Evolutionary conservation across 1,284 basidiomycete genomes (phyloP).

Genomic region (Phlebopus sp.): DNA sequence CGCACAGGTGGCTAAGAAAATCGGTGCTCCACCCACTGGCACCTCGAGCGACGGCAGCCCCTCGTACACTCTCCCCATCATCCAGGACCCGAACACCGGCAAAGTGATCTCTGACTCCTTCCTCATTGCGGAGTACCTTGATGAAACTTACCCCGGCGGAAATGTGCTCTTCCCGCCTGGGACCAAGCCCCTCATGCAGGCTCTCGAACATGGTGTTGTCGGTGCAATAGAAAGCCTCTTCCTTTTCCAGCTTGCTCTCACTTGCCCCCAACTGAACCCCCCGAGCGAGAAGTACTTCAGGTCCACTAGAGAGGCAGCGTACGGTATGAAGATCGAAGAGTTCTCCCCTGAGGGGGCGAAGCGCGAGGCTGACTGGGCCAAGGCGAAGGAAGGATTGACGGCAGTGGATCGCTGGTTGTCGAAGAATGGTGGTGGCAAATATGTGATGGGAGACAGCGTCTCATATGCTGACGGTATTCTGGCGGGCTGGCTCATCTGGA

Average conservation of each 20-base stretch:
- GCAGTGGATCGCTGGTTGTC: conserved; percentile 27
- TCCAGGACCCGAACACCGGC: conserved; percentile 32
- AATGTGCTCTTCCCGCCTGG: conserved; percentile 28
- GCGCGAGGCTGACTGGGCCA: conserved; percentile 25
- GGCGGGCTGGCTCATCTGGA: conserved; percentile 28
- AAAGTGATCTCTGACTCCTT: conserved; percentile 33
- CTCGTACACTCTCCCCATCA: conserved; percentile 38
- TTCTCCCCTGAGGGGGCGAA: conserved; percentile 29
- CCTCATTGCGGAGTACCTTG: conserved; percentile 39
- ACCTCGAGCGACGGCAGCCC: conserved; percentile 27
- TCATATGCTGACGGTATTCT: conserved; percentile 36
- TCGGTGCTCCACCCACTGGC: conserved; percentile 31
- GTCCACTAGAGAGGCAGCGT: conserved; percentile 26
- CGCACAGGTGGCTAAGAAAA: conserved; percentile 25
- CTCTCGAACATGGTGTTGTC: conserved; percentile 22
- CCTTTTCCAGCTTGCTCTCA: conserved; percentile 15
- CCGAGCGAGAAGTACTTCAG: conserved; percentile 34
- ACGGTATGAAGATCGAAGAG: conserved; percentile 32
- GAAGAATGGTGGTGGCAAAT: conserved; percentile 24
- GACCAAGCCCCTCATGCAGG: conserved; percentile 21
- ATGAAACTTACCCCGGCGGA: conserved; percentile 32
- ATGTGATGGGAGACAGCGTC: conserved; percentile 35
- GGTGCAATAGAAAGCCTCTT: conserved; percentile 13
- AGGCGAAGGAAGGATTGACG: conserved; percentile 22
- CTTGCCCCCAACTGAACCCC: conserved; percentile 24